phyloP scores from a whole-genome alignment of 306 rosid species.

The Styphnolobium japonicum region DNA sequence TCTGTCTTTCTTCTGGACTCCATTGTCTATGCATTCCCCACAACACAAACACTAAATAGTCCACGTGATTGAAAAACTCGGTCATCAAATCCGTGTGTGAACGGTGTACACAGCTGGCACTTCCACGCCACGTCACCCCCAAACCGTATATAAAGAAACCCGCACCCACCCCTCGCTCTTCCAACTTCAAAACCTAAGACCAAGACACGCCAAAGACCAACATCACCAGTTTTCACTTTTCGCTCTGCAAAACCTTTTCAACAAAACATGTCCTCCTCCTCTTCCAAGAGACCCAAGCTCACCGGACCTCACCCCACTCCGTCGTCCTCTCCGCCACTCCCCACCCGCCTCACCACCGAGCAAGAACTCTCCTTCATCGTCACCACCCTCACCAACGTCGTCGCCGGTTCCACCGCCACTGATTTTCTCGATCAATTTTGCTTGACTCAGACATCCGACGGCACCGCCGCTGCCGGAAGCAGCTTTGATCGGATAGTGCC shows the following conservation, averaged over 20 bases:
- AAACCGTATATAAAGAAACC: constrained; percentile 37
- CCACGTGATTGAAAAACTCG: too few relatives aligned
- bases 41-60: background rate
- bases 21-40: too few relatives aligned
- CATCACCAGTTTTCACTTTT: too few relatives aligned
- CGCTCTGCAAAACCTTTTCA: too few relatives aligned
- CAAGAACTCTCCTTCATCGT: constrained; percentile 77
- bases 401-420: constrained; percentile 49
- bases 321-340: background rate
- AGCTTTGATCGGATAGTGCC: background rate
- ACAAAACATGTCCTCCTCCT: too few relatives aligned
- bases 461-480: background rate
- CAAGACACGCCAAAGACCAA: background rate
- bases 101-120: constrained; percentile 42
- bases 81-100: constrained; percentile 52
- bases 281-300: too few relatives aligned
- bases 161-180: background rate
- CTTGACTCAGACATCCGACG: background rate
- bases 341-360: constrained; percentile 42
- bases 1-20: background rate
- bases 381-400: constrained; percentile 66
- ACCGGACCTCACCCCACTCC: too few relatives aligned
- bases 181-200: background rate
- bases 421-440: background rate
- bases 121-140: constrained; percentile 38